phyloP scores from a whole-genome alignment of 805 yeast species.

The Ogataea naganishii region DNA sequence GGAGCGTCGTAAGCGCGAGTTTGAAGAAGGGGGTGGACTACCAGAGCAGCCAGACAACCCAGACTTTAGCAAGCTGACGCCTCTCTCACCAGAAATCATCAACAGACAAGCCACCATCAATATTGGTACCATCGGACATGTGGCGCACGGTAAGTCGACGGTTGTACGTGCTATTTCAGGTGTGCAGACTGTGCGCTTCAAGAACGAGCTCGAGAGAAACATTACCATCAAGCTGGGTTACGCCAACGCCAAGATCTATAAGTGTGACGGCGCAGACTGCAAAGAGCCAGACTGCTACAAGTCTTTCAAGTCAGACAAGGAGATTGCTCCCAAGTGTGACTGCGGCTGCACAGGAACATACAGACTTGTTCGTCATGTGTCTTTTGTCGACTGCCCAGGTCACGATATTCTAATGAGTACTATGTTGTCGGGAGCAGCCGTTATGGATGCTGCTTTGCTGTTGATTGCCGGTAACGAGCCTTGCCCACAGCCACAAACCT shows the following conservation, averaged over 20 bases:
- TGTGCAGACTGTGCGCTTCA: conserved; percentile 97
- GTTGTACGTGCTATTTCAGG: conserved; percentile 98
- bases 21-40: conserved; percentile 96
- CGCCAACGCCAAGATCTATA: conserved; percentile 97
- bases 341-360: conserved; percentile 88
- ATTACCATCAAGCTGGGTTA: conserved; percentile 98
- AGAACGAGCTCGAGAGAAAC: conserved; percentile 97
- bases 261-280: conserved; percentile 76
- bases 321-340: conserved; percentile 87
- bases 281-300: conserved; percentile 93
- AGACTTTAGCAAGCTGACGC: conserved; percentile 73
- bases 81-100: conserved; percentile 90
- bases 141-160: conserved; percentile 98
- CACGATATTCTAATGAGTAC: conserved; percentile 99
- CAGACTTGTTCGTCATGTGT: conserved; percentile 87
- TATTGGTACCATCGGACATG: conserved; percentile 98
- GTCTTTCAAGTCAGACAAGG: conserved; percentile 91
- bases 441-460: conserved; percentile 97
- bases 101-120: conserved; percentile 98
- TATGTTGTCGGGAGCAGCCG: conserved; percentile 99
- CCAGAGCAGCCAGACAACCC: conserved; percentile 94
- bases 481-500: conserved; percentile 99
- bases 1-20: conserved; percentile 73
- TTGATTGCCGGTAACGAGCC: conserved; percentile 97
- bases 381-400: conserved; percentile 99